Evolutionary conservation across 1,284 basidiomycete species (phyloP).

Genomic region (Papiliotrema flavescens): DNA sequence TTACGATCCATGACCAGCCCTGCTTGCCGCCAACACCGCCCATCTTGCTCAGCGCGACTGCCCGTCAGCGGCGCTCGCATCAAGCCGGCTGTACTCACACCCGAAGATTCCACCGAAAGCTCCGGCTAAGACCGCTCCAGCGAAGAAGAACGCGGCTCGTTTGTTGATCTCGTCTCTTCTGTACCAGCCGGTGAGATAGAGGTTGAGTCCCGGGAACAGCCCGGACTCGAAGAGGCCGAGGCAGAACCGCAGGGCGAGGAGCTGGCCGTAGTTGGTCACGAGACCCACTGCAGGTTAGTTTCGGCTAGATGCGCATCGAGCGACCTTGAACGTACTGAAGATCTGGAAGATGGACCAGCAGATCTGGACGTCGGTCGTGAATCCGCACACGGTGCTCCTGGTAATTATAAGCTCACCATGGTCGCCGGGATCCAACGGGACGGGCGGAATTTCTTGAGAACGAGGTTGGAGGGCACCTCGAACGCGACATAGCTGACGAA

Average conservation of each 20-base stretch:
- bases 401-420: conserved; percentile 14
- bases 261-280: conserved; percentile 45
- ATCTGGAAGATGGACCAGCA: conserved; percentile 44
- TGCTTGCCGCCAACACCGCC: conserved; percentile 48
- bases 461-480: conserved; percentile 50
- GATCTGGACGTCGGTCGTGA: conserved; percentile 8
- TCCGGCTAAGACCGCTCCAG: conserved; percentile 50
- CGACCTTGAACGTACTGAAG: conserved; percentile 27
- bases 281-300: conserved; percentile 40
- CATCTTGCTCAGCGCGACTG: conserved; percentile 36
- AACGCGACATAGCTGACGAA: conserved; percentile 49
- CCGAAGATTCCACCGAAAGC: conserved; percentile 50
- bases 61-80: conserved; percentile 7
- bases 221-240: conserved; percentile 47
- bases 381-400: not conserved
- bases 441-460: conserved; percentile 49
- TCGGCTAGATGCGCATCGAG: not conserved
- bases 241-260: conserved; percentile 47
- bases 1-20: conserved; percentile 51
- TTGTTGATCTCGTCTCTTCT: conserved; percentile 45
- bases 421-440: conserved; percentile 47
- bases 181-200: conserved; percentile 51
- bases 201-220: conserved; percentile 47
- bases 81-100: conserved; percentile 19
- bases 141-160: conserved; percentile 51